Evolutionary conservation across 306 rosid genomes (phyloP).

Genomic region (Potentilla sterilis): DNA sequence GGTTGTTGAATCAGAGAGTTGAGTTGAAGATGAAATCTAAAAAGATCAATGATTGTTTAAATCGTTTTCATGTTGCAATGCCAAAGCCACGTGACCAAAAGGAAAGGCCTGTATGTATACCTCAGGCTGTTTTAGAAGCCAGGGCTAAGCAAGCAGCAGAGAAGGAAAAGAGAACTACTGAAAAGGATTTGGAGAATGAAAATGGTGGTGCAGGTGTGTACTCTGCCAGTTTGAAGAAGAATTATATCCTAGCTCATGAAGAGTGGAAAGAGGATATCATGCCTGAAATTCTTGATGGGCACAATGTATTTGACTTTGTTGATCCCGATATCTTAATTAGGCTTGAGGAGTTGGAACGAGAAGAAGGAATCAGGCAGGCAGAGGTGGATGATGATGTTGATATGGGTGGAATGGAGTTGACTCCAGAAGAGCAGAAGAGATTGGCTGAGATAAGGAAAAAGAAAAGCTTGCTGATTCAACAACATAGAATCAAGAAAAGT

Average conservation of each 20-base stretch:
- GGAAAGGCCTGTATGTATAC: slow-evolving; percentile 75
- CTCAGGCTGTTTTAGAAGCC: slow-evolving; percentile 71
- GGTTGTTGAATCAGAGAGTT: slow-evolving; percentile 56
- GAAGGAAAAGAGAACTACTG: slow-evolving; percentile 60
- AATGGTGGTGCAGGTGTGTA: slow-evolving; percentile 97
- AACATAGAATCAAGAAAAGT: slow-evolving; percentile 8
- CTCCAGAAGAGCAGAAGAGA: background rate
- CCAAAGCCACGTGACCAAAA: slow-evolving; percentile 83
- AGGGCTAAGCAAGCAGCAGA: slow-evolving; percentile 62
- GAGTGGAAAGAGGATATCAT: slow-evolving; percentile 83
- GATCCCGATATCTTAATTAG: slow-evolving; percentile 74
- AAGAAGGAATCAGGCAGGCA: slow-evolving; percentile 54
- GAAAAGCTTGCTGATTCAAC: background rate
- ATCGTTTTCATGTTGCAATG: slow-evolving; percentile 79
- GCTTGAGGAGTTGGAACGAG: slow-evolving; percentile 32
- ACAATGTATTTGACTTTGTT: slow-evolving; percentile 75
- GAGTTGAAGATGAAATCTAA: slow-evolving; percentile 85
- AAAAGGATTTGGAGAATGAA: slow-evolving; percentile 75
- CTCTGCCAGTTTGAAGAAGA: slow-evolving; percentile 75
- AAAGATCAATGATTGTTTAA: slow-evolving; percentile 69
- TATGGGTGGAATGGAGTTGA: slow-evolving; percentile 40
- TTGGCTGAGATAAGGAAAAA: background rate
- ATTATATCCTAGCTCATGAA: slow-evolving; percentile 64
- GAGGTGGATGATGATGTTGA: slow-evolving; percentile 64
- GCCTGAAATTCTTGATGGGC: slow-evolving; percentile 93